A percentile compares a stretch with the other conserved stretches of the same genome.
These are phyloP conservation scores for Entelexis sorbosivorans DNA, from an alignment of 1,139 yeast species.

Conservation along the genomic window DNA sequence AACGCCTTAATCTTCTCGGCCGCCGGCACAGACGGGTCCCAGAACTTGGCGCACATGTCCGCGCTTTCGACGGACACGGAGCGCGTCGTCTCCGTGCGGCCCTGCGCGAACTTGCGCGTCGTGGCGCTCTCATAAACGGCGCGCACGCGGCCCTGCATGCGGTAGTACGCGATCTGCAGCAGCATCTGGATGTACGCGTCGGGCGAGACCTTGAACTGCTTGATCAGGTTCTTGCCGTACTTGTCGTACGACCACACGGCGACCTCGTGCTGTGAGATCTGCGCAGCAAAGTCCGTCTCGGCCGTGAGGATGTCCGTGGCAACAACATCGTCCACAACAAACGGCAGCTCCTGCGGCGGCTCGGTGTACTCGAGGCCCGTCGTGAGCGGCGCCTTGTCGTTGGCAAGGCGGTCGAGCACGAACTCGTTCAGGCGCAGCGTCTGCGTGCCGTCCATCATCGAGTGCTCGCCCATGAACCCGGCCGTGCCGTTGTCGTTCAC, in stretches of 20 bases:
- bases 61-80: constrained; percentile 69
- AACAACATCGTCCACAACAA: constrained; percentile 39
- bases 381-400: constrained; percentile 36
- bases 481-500: constrained; percentile 75
- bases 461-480: constrained; percentile 93
- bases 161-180: constrained; percentile 71
- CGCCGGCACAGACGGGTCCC: constrained; percentile 43
- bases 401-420: constrained; percentile 47
- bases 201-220: constrained; percentile 65
- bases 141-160: constrained; percentile 65
- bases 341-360: constrained; percentile 35
- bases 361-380: constrained; percentile 26
- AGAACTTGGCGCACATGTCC: constrained; percentile 67
- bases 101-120: constrained; percentile 76
- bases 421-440: constrained; percentile 79
- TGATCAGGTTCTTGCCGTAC: constrained; percentile 53
- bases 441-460: constrained; percentile 97
- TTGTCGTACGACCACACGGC: constrained; percentile 35
- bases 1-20: constrained; percentile 58
- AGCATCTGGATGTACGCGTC: constrained; percentile 73
- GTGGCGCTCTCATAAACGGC: constrained; percentile 97
- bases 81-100: constrained; percentile 95
- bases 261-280: constrained; percentile 35
- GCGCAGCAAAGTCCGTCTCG: constrained; percentile 42
- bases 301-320: constrained; percentile 47